These are phyloP conservation scores for Calonectria honghensis DNA, from an alignment of 2,329 filamentous ascomycete species.

Conservation along the genomic window DNA sequence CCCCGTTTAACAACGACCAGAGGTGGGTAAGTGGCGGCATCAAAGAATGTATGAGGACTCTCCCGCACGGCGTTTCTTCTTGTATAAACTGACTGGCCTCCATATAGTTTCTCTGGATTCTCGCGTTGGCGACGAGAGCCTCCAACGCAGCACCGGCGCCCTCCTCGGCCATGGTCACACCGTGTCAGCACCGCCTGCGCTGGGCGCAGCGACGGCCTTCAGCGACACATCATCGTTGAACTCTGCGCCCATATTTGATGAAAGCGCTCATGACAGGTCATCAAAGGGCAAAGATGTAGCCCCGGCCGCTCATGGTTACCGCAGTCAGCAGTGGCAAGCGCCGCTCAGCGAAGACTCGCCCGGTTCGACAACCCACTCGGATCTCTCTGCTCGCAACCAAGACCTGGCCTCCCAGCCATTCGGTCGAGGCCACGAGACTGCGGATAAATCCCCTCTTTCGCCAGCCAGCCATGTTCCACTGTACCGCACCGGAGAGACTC, in stretches of 20 bases:
- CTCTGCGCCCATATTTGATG: conserved; percentile 17
- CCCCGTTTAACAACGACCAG: conserved; percentile 59
- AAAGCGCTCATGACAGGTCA: neutral
- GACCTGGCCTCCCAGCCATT: conserved; percentile 30
- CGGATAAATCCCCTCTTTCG: conserved; percentile 28
- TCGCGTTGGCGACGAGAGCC: conserved; percentile 26
- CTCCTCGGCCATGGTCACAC: conserved; percentile 6
- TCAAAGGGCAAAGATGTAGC: conserved; percentile 28
- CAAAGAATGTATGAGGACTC: conserved; percentile 57
- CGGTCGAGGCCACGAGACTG: conserved; percentile 18
- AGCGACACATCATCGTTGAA: conserved; percentile 31
- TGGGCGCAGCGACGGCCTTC: conserved; percentile 5
- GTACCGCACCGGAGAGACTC: conserved; percentile 35
- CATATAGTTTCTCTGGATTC: conserved; percentile 40
- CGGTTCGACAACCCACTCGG: conserved; percentile 33
- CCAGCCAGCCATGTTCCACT: conserved; percentile 35
- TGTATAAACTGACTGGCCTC: neutral
- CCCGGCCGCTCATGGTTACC: conserved; percentile 31
- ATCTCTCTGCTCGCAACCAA: conserved; percentile 28
- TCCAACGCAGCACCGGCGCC: neutral
- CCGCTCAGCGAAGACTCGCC: conserved; percentile 27
- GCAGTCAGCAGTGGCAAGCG: conserved; percentile 28
- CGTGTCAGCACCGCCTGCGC: conserved; percentile 1
- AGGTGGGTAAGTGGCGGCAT: conserved; percentile 62
- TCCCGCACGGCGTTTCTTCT: neutral